Evolutionary conservation across 306 rosid genomes (phyloP).

Genomic region (Senna tora): DNA sequence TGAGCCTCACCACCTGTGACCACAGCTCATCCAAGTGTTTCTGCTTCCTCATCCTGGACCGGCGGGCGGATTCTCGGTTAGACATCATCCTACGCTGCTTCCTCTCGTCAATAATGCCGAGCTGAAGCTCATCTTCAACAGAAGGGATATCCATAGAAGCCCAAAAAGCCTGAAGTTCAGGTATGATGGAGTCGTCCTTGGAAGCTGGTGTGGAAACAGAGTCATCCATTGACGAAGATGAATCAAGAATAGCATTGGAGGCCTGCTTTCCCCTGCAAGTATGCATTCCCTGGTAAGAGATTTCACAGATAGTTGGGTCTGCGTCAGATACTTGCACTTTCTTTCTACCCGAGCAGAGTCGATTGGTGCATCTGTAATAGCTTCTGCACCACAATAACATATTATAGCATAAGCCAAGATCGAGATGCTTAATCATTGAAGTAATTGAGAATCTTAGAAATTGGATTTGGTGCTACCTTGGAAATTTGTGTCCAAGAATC

Average conservation of each 20-base stretch:
- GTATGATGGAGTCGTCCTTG: no score
- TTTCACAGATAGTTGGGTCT: neutral
- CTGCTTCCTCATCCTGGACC: conserved; percentile 92
- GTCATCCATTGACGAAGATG: no score
- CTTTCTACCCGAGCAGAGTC: neutral
- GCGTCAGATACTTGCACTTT: neutral
- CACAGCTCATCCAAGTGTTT: conserved; percentile 83
- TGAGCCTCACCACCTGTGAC: conserved; percentile 77
- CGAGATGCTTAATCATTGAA: neutral
- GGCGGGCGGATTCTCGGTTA: conserved; percentile 78
- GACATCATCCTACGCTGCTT: conserved; percentile 85
- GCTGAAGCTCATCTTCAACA: conserved; percentile 73
- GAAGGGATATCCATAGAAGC: no score
- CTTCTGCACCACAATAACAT: neutral
- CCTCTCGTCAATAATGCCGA: conserved; percentile 66
- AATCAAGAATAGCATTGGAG: no score
- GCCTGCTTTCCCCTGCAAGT: no score
- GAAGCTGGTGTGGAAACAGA: no score
- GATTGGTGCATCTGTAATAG: neutral
- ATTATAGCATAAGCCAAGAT: neutral
- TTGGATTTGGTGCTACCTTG: neutral
- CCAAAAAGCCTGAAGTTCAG: no score
- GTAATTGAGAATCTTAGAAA: neutral
- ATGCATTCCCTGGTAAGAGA: neutral
- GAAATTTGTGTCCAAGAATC: neutral